phyloP scores from a whole-genome alignment of 148 eudicot species.

The Arbutus unedo region DNA sequence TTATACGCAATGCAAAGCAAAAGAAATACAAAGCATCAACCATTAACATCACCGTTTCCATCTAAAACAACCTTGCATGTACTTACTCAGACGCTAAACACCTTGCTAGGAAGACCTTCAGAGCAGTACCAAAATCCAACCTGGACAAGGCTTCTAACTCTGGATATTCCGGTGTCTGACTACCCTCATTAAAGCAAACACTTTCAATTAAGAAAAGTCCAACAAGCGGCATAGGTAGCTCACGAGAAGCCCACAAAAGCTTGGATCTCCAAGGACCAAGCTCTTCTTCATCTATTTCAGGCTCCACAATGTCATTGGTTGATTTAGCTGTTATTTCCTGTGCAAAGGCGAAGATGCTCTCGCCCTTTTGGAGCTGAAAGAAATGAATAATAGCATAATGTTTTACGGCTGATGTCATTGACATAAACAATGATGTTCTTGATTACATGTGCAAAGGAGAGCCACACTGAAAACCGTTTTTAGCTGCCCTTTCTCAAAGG shows the following conservation, averaged over 20 bases:
- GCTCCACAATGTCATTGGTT: conserved; percentile 68
- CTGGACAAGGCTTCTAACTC: conserved; percentile 85
- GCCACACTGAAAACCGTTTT: not conserved
- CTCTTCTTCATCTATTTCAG: conserved; percentile 54
- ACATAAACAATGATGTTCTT: not conserved
- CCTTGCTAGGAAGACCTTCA: conserved; percentile 92
- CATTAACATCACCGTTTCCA: not conserved
- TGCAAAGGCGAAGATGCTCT: conserved; percentile 88
- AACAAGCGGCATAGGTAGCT: conserved; percentile 94
- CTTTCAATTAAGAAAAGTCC: conserved; percentile 82
- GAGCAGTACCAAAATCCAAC: conserved; percentile 87
- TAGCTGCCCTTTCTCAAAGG: not conserved
- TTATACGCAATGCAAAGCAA: not conserved
- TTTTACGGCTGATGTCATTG: not conserved
- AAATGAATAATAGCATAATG: conserved; percentile 1
- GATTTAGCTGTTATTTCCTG: conserved; percentile 88
- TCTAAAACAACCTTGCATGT: not conserved
- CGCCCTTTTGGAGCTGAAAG: conserved; percentile 82
- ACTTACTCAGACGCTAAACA: conserved; percentile 92
- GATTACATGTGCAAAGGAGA: not conserved
- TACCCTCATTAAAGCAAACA: conserved; percentile 70
- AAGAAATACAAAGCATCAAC: not conserved
- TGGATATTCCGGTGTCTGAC: conserved; percentile 58
- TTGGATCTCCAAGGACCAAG: conserved; percentile 93
- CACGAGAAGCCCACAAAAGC: conserved; percentile 92